Evolutionary conservation across 2,329 filamentous ascomycete species (phyloP), one percentile per base, ranked within the genome.

Genomic region (Meredithiella fracta): DNA sequence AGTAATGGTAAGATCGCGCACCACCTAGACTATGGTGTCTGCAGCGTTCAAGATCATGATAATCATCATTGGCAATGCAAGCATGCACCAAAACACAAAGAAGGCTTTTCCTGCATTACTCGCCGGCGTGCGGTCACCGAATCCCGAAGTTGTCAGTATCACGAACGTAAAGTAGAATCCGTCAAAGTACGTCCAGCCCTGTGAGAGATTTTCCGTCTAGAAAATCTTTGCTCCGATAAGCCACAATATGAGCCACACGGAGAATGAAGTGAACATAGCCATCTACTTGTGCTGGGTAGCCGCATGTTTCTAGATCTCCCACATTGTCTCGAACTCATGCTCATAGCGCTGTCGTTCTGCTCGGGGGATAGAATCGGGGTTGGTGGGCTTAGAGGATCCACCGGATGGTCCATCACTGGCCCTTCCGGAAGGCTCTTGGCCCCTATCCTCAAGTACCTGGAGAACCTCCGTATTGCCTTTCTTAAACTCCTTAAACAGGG

Each of bases 31-130:
- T 20, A 95, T 77, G 0, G 90, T 96, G 63, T 94, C 85, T 23
- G 85, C 86, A 58, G 92, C 85, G 61, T 90, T 85, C 9, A 81
- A 84, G 60, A 94, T 85, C 11, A 96, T 75, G 17, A 94, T 82
- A 0, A 90, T 94, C 77, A 90, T 90, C 1, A 86, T 90, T 0
- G 90, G 90, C 2, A 95, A 74, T 0, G 89, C 88, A 25, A 95
- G 75, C 1, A 96, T 67, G 14, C 83, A 86, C 90, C 90, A 96
- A 56, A 95, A 82, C n/a, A 96, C 86, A 63, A 94, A 96, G 66
- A 95, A 94, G 0, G 86, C 80, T 55, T 86, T 82, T 1, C 86
- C 87, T 0, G 82, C 76, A 60, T 89, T 90, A 1, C 83, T 86
- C n/a, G 80, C 72, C 0, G 88, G 88, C 1, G 82, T 80, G 3